A percentile compares a stretch with the other conserved stretches of the same genome.
These are phyloP conservation scores for Ascochyta fabae DNA, from an alignment of 2,329 filamentous ascomycete species.

Conservation along the genomic window DNA sequence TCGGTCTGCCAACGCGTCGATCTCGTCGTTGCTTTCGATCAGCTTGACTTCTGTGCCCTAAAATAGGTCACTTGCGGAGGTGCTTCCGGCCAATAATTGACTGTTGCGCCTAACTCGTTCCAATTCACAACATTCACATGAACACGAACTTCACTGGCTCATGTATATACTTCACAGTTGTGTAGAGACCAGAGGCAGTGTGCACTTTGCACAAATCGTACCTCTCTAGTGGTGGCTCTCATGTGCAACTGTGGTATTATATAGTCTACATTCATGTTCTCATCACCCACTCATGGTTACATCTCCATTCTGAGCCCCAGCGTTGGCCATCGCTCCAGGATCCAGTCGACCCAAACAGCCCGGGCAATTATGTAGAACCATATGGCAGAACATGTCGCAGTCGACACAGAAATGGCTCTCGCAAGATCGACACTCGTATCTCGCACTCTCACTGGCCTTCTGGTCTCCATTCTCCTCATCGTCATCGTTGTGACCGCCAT, in stretches of 20 bases:
- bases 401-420: slow-evolving; percentile 95
- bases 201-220: too few species aligned
- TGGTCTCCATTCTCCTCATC: slow-evolving; percentile 45
- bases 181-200: too few species aligned
- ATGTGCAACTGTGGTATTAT: background rate
- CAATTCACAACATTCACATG: too few species aligned
- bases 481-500: background rate
- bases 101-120: too few species aligned
- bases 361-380: slow-evolving; percentile 93
- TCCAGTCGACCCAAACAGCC: slow-evolving; percentile 69
- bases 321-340: slow-evolving; percentile 17
- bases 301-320: slow-evolving; percentile 30
- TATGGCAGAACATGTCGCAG: slow-evolving; percentile 94
- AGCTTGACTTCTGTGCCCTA: background rate
- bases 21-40: background rate
- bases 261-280: background rate
- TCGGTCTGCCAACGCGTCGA: background rate
- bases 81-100: too few species aligned
- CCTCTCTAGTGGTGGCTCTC: too few species aligned
- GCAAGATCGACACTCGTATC: slow-evolving; percentile 91
- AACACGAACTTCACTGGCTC: too few species aligned
- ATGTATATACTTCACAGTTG: too few species aligned
- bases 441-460: slow-evolving; percentile 75
- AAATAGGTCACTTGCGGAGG: too few species aligned
- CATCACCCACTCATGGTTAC: slow-evolving; percentile 37